Evolutionary conservation across 768 basidiomycete species (phyloP), one percentile per base, ranked within the genome.

Genomic region (Lyophyllum decastes): DNA sequence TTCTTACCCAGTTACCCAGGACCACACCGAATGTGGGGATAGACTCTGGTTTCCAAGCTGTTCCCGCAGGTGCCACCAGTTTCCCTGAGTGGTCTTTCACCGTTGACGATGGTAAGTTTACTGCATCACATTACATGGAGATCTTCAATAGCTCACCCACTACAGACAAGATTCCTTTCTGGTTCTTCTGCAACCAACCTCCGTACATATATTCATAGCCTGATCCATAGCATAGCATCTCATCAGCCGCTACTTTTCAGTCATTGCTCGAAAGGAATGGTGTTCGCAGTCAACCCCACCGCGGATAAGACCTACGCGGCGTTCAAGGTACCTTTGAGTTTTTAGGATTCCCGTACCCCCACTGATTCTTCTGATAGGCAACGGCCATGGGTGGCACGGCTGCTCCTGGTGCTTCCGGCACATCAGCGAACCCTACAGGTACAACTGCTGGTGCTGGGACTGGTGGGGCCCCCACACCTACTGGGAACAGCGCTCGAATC

Each of bases 201-300:
- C 66, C 66, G 71, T 74, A 64, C 57, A 66, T 61, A 19, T 43
- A 16, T 47, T n/a, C 12, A 27, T 40, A 4, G n/a, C 17, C 19
- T 19, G 33, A 17, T 30, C 11, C 11, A 10, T 30, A 14, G n/a
- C 33, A 33, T 25, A 17, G 11, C 14, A 44, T 43, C 7, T 34
- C 2, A 16, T 38, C 33, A 25, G 17, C 10, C n/a, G 24, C 19
- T 55, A 19, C 35, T 35, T 43, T 35, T 58, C 21, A 80, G 78
- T 46, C 81, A 82, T 66, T 84, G 82, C 66, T 54, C 65, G 25
- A 27, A 57, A 14, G 82, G 82, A 49, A 83, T 83, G 82, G 83
- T 85, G 25, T 83, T 85, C 68, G 77, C 81, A 34, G 67, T 84
- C 54, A 83, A 83, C 72, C 79, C 82, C 17, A 81, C 76, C 16